Evolutionary conservation across 1,139 yeast genomes (phyloP), one percentile per base, ranked within the genome.

Genomic region (Suhomyces kunorum): DNA sequence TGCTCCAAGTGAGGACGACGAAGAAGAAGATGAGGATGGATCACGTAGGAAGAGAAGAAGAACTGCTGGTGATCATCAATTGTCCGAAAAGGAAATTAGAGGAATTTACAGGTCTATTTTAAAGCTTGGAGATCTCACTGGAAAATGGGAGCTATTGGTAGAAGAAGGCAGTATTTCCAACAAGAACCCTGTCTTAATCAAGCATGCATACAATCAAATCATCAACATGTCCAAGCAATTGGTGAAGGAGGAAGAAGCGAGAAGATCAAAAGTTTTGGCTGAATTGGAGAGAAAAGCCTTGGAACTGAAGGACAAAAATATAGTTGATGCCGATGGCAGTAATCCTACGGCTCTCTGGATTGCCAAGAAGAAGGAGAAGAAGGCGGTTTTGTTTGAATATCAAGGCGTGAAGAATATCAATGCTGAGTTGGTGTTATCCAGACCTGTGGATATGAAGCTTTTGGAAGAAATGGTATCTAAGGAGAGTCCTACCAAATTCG

Each of bases 81-180:
- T 92, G 44, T 82, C 87, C 2, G 98, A 92, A 53, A 80, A 86
- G 55, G 98, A 94, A 57, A 76, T 90, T 33, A 80, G 98, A 52
- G 87, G 88, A 17, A 75, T 94, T 31, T 92, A 92, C 66, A 78
- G 89, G 54, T 83, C 95, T 1, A 80, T 90, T 41, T 68, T 92
- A 53, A 80, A 87, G 47, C 78, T 79, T 50, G 99, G 99, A 45
- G 92, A 88, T 55, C 70, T 92, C 41, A 68, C 81, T 4, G 78
- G 81, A n/a, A 80, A 80, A 60, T 86, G 96, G 86, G 96, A 88
- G 46, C 87, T 83, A 50, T 74, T 92, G 39, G 87, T 89, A 47
- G 88, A 85, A 45, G 98, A 92, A 56, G 97, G 97, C 19, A 83
- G 92, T 27, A 71, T 94, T 38, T 82, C 96, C 11, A 84, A 85